Evolutionary conservation across 2,329 filamentous ascomycete genomes (phyloP).

Genomic region (Trichoderma polysporum): DNA sequence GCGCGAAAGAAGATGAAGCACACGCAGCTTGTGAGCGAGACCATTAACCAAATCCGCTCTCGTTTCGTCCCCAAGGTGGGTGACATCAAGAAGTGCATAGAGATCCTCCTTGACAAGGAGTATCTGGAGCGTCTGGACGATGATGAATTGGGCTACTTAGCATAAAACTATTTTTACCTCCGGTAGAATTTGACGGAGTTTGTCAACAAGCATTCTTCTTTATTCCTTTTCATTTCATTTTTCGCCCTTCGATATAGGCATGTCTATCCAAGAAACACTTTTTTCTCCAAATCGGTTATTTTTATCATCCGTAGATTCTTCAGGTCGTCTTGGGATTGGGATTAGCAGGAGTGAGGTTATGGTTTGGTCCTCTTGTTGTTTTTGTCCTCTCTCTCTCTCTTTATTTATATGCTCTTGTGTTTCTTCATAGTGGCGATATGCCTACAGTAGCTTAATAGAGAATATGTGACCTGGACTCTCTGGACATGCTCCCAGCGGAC

Average conservation of each 20-base stretch:
- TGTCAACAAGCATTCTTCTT: background rate
- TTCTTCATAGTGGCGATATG: background rate
- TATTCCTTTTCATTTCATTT: background rate
- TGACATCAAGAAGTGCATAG: slow-evolving; percentile 99
- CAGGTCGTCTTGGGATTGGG: slow-evolving; percentile 10
- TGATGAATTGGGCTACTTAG: slow-evolving; percentile 91
- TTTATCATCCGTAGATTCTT: slow-evolving; percentile 13
- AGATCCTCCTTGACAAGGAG: slow-evolving; percentile 97
- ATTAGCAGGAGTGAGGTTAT: slow-evolving; percentile 3
- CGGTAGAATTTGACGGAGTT: background rate
- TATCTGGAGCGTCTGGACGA: slow-evolving; percentile 94
- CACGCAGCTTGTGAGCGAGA: slow-evolving; percentile 87
- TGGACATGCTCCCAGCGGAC: background rate
- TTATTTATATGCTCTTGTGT: background rate
- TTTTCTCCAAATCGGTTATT: background rate
- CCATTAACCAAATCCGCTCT: slow-evolving; percentile 89
- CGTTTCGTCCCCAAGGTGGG: slow-evolving; percentile 90
- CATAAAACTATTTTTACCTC: slow-evolving; percentile 51
- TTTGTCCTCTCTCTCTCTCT: background rate
- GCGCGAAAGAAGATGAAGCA: slow-evolving; percentile 99
- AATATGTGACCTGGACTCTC: background rate
- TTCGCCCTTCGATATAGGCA: background rate
- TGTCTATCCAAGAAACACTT: background rate
- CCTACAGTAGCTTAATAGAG: background rate
- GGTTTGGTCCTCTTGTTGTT: background rate